Evolutionary conservation across 1,284 basidiomycete species (phyloP).

Genomic region (Xerocomus minutiporus): DNA sequence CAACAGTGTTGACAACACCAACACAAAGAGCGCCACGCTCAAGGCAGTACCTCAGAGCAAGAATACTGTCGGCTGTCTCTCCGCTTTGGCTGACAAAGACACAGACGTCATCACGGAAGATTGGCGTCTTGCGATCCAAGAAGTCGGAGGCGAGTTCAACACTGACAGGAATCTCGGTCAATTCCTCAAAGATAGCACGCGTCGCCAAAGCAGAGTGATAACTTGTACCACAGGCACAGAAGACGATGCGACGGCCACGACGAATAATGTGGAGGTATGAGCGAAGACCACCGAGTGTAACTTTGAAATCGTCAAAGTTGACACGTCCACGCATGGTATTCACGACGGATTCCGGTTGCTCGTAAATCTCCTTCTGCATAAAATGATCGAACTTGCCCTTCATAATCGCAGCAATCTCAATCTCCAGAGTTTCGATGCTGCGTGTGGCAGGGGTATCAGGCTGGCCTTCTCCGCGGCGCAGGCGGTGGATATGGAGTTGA

Average conservation of each 20-base stretch:
- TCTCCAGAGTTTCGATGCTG: conserved; percentile 97
- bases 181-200: conserved; percentile 97
- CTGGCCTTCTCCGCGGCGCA: conserved; percentile 78
- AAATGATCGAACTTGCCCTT: conserved; percentile 99
- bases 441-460: conserved; percentile 70
- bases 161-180: conserved; percentile 98
- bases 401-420: conserved; percentile 99
- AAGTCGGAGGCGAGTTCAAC: conserved; percentile 98
- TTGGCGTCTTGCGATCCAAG: conserved; percentile 97
- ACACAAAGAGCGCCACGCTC: conserved; percentile 95
- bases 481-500: conserved; percentile 97
- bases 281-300: conserved; percentile 94
- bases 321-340: conserved; percentile 99
- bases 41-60: conserved; percentile 94
- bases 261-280: conserved; percentile 96
- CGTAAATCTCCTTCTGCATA: conserved; percentile 99
- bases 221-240: conserved; percentile 96
- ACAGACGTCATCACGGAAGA: conserved; percentile 98
- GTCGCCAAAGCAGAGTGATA: conserved; percentile 98
- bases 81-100: conserved; percentile 98
- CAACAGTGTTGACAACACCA: conserved; percentile 98
- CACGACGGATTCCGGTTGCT: conserved; percentile 99
- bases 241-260: conserved; percentile 91
- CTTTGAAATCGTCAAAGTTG: conserved; percentile 92
- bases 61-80: conserved; percentile 97